Evolutionary conservation across 23 red algal species (phyloP).

Genomic region (Gracilariopsis chorda): DNA sequence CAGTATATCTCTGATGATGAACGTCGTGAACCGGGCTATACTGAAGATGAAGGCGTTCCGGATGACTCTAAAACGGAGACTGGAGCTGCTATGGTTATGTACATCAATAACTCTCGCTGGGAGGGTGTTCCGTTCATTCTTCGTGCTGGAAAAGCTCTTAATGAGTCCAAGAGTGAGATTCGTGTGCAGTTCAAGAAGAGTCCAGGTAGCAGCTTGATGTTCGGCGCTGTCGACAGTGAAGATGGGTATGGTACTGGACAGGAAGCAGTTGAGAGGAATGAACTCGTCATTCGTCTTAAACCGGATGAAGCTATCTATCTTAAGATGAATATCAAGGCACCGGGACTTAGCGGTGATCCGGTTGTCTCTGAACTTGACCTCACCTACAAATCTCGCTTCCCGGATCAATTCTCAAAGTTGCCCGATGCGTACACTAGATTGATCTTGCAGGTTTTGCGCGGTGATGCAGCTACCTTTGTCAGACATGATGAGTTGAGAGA

Average conservation of each 20-base stretch:
- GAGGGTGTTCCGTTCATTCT: slow-evolving; percentile 96
- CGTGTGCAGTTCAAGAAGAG: slow-evolving; percentile 80
- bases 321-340: slow-evolving; percentile 84
- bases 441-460: slow-evolving; percentile 83
- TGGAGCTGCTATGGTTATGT: slow-evolving; percentile 87
- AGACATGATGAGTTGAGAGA: slow-evolving; percentile 86
- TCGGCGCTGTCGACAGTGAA: slow-evolving; percentile 7
- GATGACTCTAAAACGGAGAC: slow-evolving; percentile 80
- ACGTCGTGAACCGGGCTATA: slow-evolving; percentile 38
- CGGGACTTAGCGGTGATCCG: slow-evolving; percentile 66
- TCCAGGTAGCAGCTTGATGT: slow-evolving; percentile 56
- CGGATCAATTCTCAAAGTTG: slow-evolving; percentile 63
- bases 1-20: slow-evolving; percentile 86
- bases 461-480: slow-evolving; percentile 79
- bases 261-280: slow-evolving; percentile 66
- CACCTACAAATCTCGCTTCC: slow-evolving; percentile 72
- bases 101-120: slow-evolving; percentile 94
- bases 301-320: slow-evolving; percentile 91
- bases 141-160: slow-evolving; percentile 96
- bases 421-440: slow-evolving; percentile 88
- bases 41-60: slow-evolving; percentile 78
- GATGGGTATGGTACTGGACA: neutral
- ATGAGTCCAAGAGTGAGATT: slow-evolving; percentile 90
- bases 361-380: slow-evolving; percentile 80
- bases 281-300: slow-evolving; percentile 88